Evolutionary conservation across 148 eudicot species (phyloP).

Genomic region (Fallopia convolvulus): DNA sequence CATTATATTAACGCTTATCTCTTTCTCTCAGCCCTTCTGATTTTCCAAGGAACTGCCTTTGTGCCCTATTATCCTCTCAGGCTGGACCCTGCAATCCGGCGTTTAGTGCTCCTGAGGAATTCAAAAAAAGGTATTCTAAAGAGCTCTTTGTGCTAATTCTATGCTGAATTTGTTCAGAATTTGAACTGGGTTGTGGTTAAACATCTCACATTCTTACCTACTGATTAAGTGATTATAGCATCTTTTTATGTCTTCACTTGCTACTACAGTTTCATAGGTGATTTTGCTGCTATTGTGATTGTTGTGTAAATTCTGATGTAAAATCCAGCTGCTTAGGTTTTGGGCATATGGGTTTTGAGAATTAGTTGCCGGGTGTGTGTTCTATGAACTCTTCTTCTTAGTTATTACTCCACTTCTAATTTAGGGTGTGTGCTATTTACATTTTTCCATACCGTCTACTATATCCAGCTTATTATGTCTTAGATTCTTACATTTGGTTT

Average conservation of each 20-base stretch:
- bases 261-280: background rate
- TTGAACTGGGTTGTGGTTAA: slow-evolving; percentile 4
- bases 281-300: background rate
- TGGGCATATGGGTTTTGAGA: background rate
- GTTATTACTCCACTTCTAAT: background rate
- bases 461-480: background rate
- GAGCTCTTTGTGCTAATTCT: background rate
- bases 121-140: background rate
- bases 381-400: background rate
- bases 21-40: background rate
- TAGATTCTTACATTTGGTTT: background rate
- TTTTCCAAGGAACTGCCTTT: background rate
- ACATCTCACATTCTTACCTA: background rate
- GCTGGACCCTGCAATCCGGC: background rate
- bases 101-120: background rate
- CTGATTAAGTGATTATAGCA: background rate
- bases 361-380: background rate
- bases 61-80: background rate
- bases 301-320: background rate
- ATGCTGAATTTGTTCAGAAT: background rate
- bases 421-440: background rate
- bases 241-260: background rate
- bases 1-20: background rate
- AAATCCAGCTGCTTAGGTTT: background rate
- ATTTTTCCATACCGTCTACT: background rate